phyloP scores from a whole-genome alignment of 1,284 basidiomycete species.

The Cryptococcus sp. region DNA sequence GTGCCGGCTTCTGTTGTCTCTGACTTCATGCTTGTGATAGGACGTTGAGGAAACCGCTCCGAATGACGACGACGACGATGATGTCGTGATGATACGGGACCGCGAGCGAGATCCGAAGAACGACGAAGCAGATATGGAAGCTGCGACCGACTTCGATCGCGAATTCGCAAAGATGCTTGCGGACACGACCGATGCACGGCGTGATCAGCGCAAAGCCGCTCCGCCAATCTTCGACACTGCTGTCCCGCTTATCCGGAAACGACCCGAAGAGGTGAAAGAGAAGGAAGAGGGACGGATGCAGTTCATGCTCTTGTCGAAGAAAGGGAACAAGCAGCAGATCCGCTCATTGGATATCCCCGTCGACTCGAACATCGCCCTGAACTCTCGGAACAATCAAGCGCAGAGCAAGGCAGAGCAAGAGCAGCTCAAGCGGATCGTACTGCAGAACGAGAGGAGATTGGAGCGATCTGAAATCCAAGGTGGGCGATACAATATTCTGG shows the following conservation, averaged over 20 bases:
- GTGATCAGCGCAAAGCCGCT: conserved; percentile 80
- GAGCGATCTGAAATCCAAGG: conserved; percentile 48
- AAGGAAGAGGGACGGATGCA: conserved; percentile 65
- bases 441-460: conserved; percentile 57
- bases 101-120: conserved; percentile 39
- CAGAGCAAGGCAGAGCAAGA: conserved; percentile 94
- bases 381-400: conserved; percentile 83
- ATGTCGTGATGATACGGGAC: conserved; percentile 67
- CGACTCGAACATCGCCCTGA: conserved; percentile 80
- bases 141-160: conserved; percentile 89
- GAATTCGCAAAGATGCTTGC: conserved; percentile 95
- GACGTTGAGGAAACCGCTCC: too few relatives aligned
- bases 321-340: conserved; percentile 88
- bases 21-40: too few relatives aligned
- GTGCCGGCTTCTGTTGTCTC: neutral
- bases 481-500: conserved; percentile 16
- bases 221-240: conserved; percentile 81
- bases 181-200: conserved; percentile 76
- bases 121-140: conserved; percentile 66
- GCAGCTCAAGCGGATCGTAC: conserved; percentile 83
- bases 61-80: conserved; percentile 23
- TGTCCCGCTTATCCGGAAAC: conserved; percentile 65
- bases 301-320: conserved; percentile 91
- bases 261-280: conserved; percentile 55
- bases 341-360: conserved; percentile 83